Evolutionary conservation across 306 rosid species (phyloP), one percentile per base, ranked within the genome.

Genomic region (peach (Prunus persica)): DNA sequence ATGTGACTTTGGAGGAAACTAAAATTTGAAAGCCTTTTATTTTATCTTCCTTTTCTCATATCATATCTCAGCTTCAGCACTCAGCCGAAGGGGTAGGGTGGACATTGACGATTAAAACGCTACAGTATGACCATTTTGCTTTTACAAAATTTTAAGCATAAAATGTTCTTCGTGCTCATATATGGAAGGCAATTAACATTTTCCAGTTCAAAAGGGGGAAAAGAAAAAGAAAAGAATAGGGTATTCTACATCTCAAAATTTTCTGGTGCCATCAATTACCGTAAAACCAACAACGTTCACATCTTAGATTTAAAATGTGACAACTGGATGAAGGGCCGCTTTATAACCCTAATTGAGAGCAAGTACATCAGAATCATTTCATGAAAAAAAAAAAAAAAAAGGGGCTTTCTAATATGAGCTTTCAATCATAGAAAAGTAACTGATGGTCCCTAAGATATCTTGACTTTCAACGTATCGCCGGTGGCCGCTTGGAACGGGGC

Each of bases 401-500:
- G 24, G 3, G 11, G 61, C 71, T 52, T 69, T 66, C 76, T 65
- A 58, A 57, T 55, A 22, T 24, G 57, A 49, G 56, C 79, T 75
- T 73, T 74, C 51, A 78, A 61, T 79, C 72, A 43, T 61, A 62
- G 28, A 50, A 47, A 52, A 81, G 34, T 30, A 66, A 52, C 77
- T 30, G 72, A 76, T 52, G 78, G 72, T 77, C 79, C 55, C 25
- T 55, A 64, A 64, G 30, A 41, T 62, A 72, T 46, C 70, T 65
- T 69, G 86, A 84, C 79, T 75, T 82, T 76, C 65, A 49, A 76
- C 58, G 60, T 45, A 45, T 80, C 80, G 90, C 11, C 3, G 79
- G 86, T 74, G 82, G 93, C 71, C 93, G 86, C 81, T 87, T 91
- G 38, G 81, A 55, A 34, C 90, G 93, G 38, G 97, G 93, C 74